Base-by-base conservation (phyloP, 176 grass and related monocot species). In the Dactylis glomerata region DNA sequence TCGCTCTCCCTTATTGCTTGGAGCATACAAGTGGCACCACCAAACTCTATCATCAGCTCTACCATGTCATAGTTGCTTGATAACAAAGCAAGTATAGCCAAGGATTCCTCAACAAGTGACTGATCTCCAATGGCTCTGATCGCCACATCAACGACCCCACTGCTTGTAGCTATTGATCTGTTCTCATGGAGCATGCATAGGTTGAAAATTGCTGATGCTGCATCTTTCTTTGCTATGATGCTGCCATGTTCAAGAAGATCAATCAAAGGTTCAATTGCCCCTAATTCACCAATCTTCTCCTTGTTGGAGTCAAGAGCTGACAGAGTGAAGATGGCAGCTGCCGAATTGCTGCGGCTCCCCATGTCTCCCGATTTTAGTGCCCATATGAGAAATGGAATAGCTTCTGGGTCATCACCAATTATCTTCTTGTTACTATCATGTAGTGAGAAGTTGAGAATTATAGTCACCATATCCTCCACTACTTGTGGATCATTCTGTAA, bases 351-450 rank as follows among this genome's bases (percentile, higher is more conserved):
- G 24, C 95, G 88, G 41, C 86, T 89, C 63, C 88, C 92, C 95
- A 94, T 91, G 40, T 82, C 86, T 83, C 90, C 88, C 0, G 68
- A 78, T 69, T 91, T 91, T 73, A 97, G 76, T 52, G 92, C 90
- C 44, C 76, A 83, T 72, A 94, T 84, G 38, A 97, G 88, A 82
- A 94, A 85, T 23, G 84, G 88, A 38, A 97, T 85, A 37, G 77
- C 90, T 68, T 89, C 85, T 46, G 73, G 79, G 75, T 92, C 85
- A 52, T 97, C 88, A 83, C 86, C 95, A 61, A 97, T 78, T 40
- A 89, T 91, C 75, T 89, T 92, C 84, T 92, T 97, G 37, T 97
- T 97, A 69, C 84, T 88, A 26, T 97, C 95, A 86, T 94, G 92
- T 52, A 97, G 85, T 49, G 95, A 97, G 63, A 97, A 85, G 54